A percentile compares a stretch with the other conserved stretches of the same genome.
phyloP scores from a whole-genome alignment of 805 yeast species.

The Schizosaccharomyces cryophilus region DNA sequence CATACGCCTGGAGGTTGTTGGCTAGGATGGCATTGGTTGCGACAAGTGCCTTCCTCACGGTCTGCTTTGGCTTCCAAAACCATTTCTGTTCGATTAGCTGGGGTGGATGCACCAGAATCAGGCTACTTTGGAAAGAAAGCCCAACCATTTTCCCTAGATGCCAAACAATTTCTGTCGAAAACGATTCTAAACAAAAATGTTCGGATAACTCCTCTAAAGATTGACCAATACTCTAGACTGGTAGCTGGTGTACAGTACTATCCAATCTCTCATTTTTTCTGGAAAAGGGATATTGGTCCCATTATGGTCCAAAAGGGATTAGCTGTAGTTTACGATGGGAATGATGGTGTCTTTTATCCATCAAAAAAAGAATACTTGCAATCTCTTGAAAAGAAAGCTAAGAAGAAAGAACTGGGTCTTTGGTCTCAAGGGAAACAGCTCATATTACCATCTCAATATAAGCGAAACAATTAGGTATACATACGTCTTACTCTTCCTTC shows the following conservation, averaged over 20 bases:
- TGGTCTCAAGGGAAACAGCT: slow-evolving; percentile 5
- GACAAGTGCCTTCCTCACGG: slow-evolving; percentile 28
- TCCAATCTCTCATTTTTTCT: slow-evolving; percentile 38
- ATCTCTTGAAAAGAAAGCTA: slow-evolving; percentile 3
- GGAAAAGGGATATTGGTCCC: slow-evolving; percentile 46
- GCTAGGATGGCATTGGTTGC: slow-evolving; percentile 85
- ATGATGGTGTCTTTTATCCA: slow-evolving; percentile 32
- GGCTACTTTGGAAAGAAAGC: slow-evolving; percentile 86
- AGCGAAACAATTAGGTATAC: not conserved
- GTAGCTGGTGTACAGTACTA: slow-evolving; percentile 22
- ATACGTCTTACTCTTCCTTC: not conserved
- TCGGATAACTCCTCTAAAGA: not conserved
- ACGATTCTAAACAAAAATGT: not conserved
- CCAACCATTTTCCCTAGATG: slow-evolving; percentile 27
- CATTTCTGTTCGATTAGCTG: slow-evolving; percentile 59
- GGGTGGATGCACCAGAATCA: slow-evolving; percentile 91
- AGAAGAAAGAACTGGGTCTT: slow-evolving; percentile 4
- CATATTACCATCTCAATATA: slow-evolving; percentile 6
- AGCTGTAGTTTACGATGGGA: slow-evolving; percentile 73
- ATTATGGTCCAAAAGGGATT: slow-evolving; percentile 70
- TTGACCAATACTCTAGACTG: not conserved
- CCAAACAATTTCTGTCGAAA: not conserved
- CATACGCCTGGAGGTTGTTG: slow-evolving; percentile 81
- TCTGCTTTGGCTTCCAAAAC: slow-evolving; percentile 25
- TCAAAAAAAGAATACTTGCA: slow-evolving; percentile 3